Evolutionary conservation across 2,329 filamentous ascomycete genomes (phyloP).

Genomic region (Bipolaris cookei): DNA sequence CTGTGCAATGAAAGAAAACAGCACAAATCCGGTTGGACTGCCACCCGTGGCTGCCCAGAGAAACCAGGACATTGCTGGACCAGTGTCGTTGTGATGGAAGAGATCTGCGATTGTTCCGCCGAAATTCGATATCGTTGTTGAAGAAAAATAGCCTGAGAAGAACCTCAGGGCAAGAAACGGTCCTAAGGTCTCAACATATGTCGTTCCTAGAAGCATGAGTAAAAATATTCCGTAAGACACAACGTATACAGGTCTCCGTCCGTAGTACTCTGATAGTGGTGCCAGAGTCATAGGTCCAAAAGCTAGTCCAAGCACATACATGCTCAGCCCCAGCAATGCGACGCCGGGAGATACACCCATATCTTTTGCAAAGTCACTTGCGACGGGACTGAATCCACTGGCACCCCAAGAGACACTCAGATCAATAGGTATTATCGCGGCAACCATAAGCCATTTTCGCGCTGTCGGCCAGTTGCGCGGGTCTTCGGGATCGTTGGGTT

Average conservation of each 20-base stretch:
- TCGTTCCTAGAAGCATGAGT: constrained; percentile 53
- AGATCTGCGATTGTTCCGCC: constrained; percentile 57
- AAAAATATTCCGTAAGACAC: constrained; percentile 53
- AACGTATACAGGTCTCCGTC: constrained; percentile 53
- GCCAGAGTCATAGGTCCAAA: constrained; percentile 49
- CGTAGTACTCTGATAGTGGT: constrained; percentile 50
- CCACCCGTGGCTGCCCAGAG: constrained; percentile 58
- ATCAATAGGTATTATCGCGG: constrained; percentile 46
- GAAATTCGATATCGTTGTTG: constrained; percentile 50
- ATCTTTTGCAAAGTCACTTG: constrained; percentile 51
- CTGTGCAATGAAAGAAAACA: constrained; percentile 56
- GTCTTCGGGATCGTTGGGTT: constrained; percentile 34
- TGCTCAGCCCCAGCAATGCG: constrained; percentile 54
- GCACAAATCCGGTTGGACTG: constrained; percentile 55
- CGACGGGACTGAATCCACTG: constrained; percentile 56
- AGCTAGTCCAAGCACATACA: constrained; percentile 57
- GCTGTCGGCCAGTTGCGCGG: constrained; percentile 44
- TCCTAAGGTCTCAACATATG: constrained; percentile 51
- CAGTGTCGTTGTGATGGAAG: constrained; percentile 52
- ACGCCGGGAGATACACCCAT: constrained; percentile 52
- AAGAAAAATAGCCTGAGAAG: constrained; percentile 55
- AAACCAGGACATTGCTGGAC: constrained; percentile 52
- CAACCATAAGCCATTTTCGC: constrained; percentile 48
- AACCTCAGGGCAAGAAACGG: constrained; percentile 54
- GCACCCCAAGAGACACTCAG: constrained; percentile 53